Evolutionary conservation across 176 grass and related monocot genomes (phyloP), one percentile per base, ranked within the genome.

Genomic region (Urochloa ruziziensis): DNA sequence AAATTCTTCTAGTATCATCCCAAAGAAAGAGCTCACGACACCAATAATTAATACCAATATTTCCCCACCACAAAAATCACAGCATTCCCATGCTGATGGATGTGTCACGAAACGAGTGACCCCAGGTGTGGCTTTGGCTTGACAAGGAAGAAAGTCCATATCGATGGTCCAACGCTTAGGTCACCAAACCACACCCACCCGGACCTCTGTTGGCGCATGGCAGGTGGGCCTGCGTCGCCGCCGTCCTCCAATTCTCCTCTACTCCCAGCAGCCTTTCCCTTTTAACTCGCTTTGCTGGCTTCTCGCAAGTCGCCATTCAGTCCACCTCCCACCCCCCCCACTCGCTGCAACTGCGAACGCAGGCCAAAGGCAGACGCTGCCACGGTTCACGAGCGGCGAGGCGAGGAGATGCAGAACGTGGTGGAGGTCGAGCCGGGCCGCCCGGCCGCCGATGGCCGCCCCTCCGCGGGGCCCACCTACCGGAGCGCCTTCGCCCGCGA

Each of bases 381-480:
- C 9, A 67, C 60, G 39, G 23, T 25, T 66, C 77, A 80, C 46
- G 30, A 35, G 77, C 77, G 77, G n/a, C 7, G 3, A 51, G 3
- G 18, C 8, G 75, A 11, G 77, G 65, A 83, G 89, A 96, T 96
- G 96, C 70, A 90, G 83, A 85, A 90, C 85, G 86, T 99, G 82
- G 77, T 94, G 80, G 88, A 94, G 89, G 96, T 96, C 56, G 96
- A 96, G 85, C 85, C 88, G 21, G 89, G 87, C 40, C 28, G 33
- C 62, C 83, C 91, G 53, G 90, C 85, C 33, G 60, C 80, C 65
- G 86, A 82, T 3, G 91, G 87, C 16, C 49, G 85, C 30, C 89
- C 78, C n/a, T 77, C 93, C 63, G 91, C 88, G 59, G 96, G 96
- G 10, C 89, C 96, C 60, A 63, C 89, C 32, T 98, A 98, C 85